Evolutionary conservation across 1,284 basidiomycete species (phyloP).

Genomic region (Ustilago trichophora): DNA sequence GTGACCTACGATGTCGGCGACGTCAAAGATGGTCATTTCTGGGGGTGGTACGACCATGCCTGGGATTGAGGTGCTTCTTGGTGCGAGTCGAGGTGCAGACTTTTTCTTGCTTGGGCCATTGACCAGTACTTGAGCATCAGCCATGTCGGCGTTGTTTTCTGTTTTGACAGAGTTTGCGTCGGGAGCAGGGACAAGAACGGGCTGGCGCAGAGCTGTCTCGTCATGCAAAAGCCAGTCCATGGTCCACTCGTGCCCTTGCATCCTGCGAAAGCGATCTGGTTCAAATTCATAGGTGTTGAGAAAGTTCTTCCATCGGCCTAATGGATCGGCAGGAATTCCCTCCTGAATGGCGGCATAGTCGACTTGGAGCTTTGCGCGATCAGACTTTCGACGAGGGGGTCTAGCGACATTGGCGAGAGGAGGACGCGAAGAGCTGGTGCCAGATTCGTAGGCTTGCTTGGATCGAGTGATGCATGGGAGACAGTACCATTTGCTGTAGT

Average conservation of each 20-base stretch:
- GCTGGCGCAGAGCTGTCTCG: constrained; percentile 32
- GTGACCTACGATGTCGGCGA: constrained; percentile 77
- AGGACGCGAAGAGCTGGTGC: constrained; percentile 15
- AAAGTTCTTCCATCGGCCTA: constrained; percentile 47
- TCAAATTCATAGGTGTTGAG: constrained; percentile 36
- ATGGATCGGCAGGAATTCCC: constrained; percentile 53
- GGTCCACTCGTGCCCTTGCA: constrained; percentile 49
- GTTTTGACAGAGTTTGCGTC: no score
- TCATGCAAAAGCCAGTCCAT: constrained; percentile 49
- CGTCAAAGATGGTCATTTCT: constrained; percentile 78
- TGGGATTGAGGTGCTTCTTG: constrained; percentile 32
- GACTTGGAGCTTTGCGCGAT: constrained; percentile 37
- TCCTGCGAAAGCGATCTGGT: constrained; percentile 41
- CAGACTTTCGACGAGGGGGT: constrained; percentile 38
- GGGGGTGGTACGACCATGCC: constrained; percentile 80
- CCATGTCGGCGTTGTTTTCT: not conserved
- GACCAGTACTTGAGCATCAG: no score
- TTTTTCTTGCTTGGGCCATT: constrained; percentile 3
- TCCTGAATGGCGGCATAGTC: constrained; percentile 61
- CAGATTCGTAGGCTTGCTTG: constrained; percentile 13
- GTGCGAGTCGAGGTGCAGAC: constrained; percentile 10
- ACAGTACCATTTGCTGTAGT: constrained; percentile 57
- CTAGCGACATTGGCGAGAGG: constrained; percentile 34
- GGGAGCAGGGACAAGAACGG: constrained; percentile 45
- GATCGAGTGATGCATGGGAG: constrained; percentile 33